These are phyloP conservation scores for Sphaerostilbella broomeana DNA, from an alignment of 2,329 filamentous ascomycete species.

Conservation along the genomic window DNA sequence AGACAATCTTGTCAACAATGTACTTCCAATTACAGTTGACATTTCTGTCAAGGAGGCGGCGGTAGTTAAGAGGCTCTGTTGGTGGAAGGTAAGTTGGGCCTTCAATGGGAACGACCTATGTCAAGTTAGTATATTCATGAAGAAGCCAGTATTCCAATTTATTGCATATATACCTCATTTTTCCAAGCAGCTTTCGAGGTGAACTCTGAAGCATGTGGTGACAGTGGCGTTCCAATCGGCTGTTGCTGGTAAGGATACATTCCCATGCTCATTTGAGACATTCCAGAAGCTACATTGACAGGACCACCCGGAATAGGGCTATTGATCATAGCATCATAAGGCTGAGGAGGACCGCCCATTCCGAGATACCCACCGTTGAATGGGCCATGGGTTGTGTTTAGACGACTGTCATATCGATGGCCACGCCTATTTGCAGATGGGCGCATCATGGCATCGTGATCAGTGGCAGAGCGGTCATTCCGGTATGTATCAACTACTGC, in stretches of 20 bases:
- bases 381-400: slow-evolving; percentile 28
- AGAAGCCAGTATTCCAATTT: slow-evolving; percentile 16
- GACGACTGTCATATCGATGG: slow-evolving; percentile 42
- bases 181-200: slow-evolving; percentile 53
- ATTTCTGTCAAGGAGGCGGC: slow-evolving; percentile 87
- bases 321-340: slow-evolving; percentile 33
- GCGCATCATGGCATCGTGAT: slow-evolving; percentile 42
- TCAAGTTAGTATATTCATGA: slow-evolving; percentile 14
- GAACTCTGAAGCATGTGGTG: slow-evolving; percentile 69
- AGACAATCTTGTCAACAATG: slow-evolving; percentile 98
- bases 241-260: slow-evolving; percentile 47
- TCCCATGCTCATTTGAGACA: slow-evolving; percentile 33
- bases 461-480: slow-evolving; percentile 41
- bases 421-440: slow-evolving; percentile 37
- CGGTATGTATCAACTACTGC: slow-evolving; percentile 36
- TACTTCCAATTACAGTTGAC: slow-evolving; percentile 99
- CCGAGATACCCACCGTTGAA: slow-evolving; percentile 29
- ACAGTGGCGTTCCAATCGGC: slow-evolving; percentile 58
- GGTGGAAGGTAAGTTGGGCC: slow-evolving; percentile 76
- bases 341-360: slow-evolving; percentile 23
- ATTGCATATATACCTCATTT: slow-evolving; percentile 37
- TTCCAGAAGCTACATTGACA: slow-evolving; percentile 29
- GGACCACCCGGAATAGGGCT: slow-evolving; percentile 27
- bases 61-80: slow-evolving; percentile 91
- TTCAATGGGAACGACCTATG: slow-evolving; percentile 44